Evolutionary conservation across 768 basidiomycete genomes (phyloP).

Genomic region (Crassisporium funariophilum): DNA sequence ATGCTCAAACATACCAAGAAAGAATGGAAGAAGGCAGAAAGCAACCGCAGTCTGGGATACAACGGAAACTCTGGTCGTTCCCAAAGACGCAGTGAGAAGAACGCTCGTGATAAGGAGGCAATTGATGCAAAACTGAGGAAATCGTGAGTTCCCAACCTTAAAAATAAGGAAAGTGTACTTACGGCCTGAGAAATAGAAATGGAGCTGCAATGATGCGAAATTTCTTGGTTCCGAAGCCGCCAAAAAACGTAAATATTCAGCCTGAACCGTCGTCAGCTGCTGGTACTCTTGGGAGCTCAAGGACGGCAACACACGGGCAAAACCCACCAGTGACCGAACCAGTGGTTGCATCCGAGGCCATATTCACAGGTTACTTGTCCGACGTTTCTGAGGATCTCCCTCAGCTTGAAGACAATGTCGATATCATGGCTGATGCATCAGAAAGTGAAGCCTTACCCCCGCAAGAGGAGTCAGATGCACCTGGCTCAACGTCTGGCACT

Average conservation of each 20-base stretch:
- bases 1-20: too few relatives aligned
- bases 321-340: neutral
- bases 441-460: neutral
- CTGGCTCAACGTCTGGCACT: neutral
- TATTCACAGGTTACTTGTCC: slow-evolving; percentile 23
- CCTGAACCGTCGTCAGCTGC: neutral
- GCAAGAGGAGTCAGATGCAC: neutral
- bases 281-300: neutral
- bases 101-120: slow-evolving; percentile 13
- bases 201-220: neutral
- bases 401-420: slow-evolving; percentile 1
- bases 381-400: slow-evolving; percentile 19
- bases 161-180: neutral
- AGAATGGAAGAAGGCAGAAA: slow-evolving; percentile 20
- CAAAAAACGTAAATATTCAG: neutral
- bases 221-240: neutral
- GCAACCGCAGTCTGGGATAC: slow-evolving; percentile 14
- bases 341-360: neutral
- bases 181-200: neutral
- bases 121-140: slow-evolving; percentile 2
- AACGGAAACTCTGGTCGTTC: slow-evolving; percentile 7
- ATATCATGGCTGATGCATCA: neutral
- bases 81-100: slow-evolving; percentile 8
- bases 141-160: slow-evolving; percentile 3
- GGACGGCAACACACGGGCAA: neutral